Percentiles rank a stretch among this genome's conserved stretches.
phyloP scores from a whole-genome alignment of 768 basidiomycete species.

The Podaxis mareebaensis region DNA sequence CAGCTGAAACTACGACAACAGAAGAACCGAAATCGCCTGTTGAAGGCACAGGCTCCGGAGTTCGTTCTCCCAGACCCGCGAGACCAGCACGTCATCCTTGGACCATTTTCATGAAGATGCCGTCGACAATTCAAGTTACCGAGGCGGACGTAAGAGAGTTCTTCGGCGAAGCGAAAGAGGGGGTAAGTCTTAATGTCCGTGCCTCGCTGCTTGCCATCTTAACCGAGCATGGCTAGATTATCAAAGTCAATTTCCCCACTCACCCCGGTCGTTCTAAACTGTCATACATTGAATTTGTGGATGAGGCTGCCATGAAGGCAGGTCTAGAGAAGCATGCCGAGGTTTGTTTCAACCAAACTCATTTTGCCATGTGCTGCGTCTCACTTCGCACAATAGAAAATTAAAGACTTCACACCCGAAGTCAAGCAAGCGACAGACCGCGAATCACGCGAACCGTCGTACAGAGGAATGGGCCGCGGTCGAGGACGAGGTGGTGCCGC shows the following conservation, averaged over 20 bases:
- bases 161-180: conserved; percentile 69
- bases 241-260: conserved; percentile 61
- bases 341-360: conserved; percentile 41
- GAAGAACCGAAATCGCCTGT: conserved; percentile 55
- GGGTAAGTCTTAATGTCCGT: conserved; percentile 44
- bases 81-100: conserved; percentile 72
- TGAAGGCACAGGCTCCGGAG: conserved; percentile 55
- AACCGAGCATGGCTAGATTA: conserved; percentile 47
- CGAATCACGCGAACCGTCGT: conserved; percentile 38
- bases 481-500: conserved; percentile 50
- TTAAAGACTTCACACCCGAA: conserved; percentile 65
- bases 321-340: conserved; percentile 75
- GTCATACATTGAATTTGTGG: conserved; percentile 88
- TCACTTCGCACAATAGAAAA: conserved; percentile 47
- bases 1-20: conserved; percentile 25
- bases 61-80: conserved; percentile 70
- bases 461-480: conserved; percentile 33
- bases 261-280: conserved; percentile 56
- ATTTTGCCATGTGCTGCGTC: conserved; percentile 6
- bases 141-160: conserved; percentile 76
- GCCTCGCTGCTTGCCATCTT: conserved; percentile 9
- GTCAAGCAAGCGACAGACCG: conserved; percentile 72
- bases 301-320: conserved; percentile 81
- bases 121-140: conserved; percentile 40
- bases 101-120: conserved; percentile 82